A percentile compares a stretch with the other conserved stretches of the same genome.
These are phyloP conservation scores for Pyrenochaeta sp. DNA, from an alignment of 2,329 filamentous ascomycete species.

Conservation along the genomic window DNA sequence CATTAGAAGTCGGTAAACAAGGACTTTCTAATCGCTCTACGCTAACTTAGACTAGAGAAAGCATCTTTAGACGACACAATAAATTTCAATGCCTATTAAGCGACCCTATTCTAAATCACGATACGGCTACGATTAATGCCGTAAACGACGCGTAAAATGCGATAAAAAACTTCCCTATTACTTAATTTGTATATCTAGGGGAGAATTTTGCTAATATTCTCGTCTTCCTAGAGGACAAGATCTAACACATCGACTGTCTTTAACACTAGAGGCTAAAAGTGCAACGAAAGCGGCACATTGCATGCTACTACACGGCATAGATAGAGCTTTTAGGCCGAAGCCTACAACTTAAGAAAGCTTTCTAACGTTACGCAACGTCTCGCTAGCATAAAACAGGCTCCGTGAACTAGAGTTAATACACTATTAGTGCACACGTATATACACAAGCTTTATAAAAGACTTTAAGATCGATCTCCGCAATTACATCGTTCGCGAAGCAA, in stretches of 20 bases:
- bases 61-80: too few species aligned
- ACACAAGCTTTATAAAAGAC: constrained; percentile 13
- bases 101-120: constrained; percentile 19
- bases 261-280: background rate
- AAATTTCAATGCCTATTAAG: constrained; percentile 19
- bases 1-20: too few species aligned
- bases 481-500: constrained; percentile 15
- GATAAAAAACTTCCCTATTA: constrained; percentile 15
- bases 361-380: background rate
- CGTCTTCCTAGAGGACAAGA: constrained; percentile 5
- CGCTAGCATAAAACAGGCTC: constrained; percentile 1
- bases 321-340: too few species aligned
- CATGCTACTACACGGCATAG: too few species aligned
- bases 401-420: constrained; percentile 18
- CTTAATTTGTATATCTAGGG: constrained; percentile 9
- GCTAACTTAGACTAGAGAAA: too few species aligned
- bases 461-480: constrained; percentile 11
- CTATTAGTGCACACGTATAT: constrained; percentile 18
- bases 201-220: constrained; percentile 12
- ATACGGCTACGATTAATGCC: constrained; percentile 19
- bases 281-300: too few species aligned
- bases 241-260: background rate
- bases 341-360: too few species aligned
- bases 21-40: too few species aligned
- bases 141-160: constrained; percentile 20